Conservation (phyloP, 306 rosid genomes). For the Vigna trinervia region DNA sequence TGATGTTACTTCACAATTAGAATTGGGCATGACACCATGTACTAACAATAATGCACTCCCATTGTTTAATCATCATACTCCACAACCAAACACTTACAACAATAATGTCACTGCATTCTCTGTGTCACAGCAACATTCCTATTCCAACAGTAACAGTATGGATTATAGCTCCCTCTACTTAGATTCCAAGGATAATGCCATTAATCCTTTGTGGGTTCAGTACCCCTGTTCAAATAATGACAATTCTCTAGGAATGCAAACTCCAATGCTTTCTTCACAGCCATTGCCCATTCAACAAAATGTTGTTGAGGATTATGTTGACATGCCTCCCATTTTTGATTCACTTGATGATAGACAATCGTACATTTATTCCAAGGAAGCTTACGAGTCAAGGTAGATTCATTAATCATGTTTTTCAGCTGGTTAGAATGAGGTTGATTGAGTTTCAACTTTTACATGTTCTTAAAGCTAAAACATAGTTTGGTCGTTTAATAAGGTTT, state of each 20-base stretch:
- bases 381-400: constrained; percentile 72
- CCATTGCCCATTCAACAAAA: constrained; percentile 54
- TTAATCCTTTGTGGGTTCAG: constrained; percentile 59
- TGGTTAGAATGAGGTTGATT: too few relatives aligned
- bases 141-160: constrained; percentile 51
- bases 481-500: too few relatives aligned
- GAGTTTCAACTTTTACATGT: too few relatives aligned
- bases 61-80: constrained; percentile 50
- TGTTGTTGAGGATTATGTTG: constrained; percentile 65
- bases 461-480: too few relatives aligned
- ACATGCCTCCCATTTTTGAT: constrained; percentile 68
- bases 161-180: constrained; percentile 52
- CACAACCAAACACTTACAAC: constrained; percentile 47
- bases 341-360: constrained; percentile 78
- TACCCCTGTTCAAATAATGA: constrained; percentile 43
- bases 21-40: constrained; percentile 65
- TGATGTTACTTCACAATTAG: constrained; percentile 63
- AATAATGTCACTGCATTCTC: constrained; percentile 45
- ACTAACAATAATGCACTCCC: constrained; percentile 36
- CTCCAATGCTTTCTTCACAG: constrained; percentile 50
- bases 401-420: background rate
- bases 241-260: constrained; percentile 50
- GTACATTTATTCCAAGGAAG: constrained; percentile 71
- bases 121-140: constrained; percentile 57
- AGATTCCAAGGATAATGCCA: constrained; percentile 55